These are phyloP conservation scores for Arthromyces matolae DNA, from an alignment of 768 basidiomycete species.

Conservation along the genomic window DNA sequence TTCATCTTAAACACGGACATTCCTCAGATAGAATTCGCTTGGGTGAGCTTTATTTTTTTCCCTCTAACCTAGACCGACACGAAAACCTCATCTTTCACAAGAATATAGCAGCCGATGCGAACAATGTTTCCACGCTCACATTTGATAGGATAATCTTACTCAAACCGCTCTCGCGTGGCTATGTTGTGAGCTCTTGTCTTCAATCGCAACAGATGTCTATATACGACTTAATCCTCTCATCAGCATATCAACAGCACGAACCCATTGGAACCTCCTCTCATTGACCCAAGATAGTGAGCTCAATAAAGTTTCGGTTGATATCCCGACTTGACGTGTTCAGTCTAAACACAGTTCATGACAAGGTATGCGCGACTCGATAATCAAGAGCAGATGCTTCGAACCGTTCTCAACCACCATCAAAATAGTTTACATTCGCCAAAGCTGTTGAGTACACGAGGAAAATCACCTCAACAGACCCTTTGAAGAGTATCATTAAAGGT, in stretches of 20 bases:
- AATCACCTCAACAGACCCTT: constrained; percentile 8
- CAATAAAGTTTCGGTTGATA: no score
- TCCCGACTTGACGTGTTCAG: neutral
- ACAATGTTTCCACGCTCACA: constrained; percentile 7
- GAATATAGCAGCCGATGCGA: constrained; percentile 9
- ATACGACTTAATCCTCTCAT: neutral
- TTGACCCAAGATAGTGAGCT: constrained; percentile 13
- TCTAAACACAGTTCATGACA: constrained; percentile 11
- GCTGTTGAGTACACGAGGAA: constrained; percentile 14
- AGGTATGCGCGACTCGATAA: constrained; percentile 1
- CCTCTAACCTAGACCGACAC: neutral
- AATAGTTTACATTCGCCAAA: constrained; percentile 14
- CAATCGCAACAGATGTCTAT: neutral
- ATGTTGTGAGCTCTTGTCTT: constrained; percentile 8
- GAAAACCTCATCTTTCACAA: neutral
- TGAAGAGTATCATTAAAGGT: constrained; percentile 13
- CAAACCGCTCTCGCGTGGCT: constrained; percentile 14
- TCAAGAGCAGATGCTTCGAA: neutral
- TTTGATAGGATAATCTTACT: constrained; percentile 13
- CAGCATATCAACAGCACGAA: constrained; percentile 15
- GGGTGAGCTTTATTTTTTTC: neutral
- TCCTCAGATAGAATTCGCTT: constrained; percentile 15
- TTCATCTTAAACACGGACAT: constrained; percentile 7
- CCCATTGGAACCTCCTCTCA: constrained; percentile 11
- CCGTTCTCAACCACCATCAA: neutral